Evolutionary conservation across 2,329 filamentous ascomycete species (phyloP).

Genomic region (Botrytis byssoidea): DNA sequence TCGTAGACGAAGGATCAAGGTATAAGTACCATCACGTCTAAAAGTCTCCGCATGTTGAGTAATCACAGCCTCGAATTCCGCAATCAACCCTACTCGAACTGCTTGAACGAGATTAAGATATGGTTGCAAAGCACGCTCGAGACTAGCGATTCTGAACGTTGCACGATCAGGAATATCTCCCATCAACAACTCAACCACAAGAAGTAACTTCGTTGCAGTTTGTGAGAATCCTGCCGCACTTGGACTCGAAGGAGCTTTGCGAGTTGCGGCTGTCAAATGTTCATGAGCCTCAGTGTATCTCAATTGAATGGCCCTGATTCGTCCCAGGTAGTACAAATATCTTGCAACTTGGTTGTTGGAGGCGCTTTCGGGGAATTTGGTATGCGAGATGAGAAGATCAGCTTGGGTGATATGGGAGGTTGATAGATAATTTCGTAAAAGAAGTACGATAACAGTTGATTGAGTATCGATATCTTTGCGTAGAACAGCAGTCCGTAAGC

Average conservation of each 20-base stretch:
- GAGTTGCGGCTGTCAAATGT: constrained; percentile 86
- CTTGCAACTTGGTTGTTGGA: constrained; percentile 98
- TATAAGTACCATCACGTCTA: constrained; percentile 92
- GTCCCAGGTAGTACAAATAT: constrained; percentile 95
- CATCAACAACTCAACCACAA: constrained; percentile 96
- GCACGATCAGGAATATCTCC: constrained; percentile 96
- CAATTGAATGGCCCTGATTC: constrained; percentile 93
- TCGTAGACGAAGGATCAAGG: constrained; percentile 85
- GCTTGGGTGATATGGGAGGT: constrained; percentile 97
- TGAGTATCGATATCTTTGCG: constrained; percentile 98
- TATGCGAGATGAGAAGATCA: constrained; percentile 92
- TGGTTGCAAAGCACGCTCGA: constrained; percentile 84
- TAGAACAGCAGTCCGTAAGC: constrained; percentile 90
- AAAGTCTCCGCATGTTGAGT: constrained; percentile 79
- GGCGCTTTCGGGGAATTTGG: constrained; percentile 88
- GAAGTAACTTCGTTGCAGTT: constrained; percentile 90
- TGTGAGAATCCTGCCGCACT: constrained; percentile 94
- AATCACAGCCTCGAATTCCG: constrained; percentile 87
- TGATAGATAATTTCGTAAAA: constrained; percentile 92
- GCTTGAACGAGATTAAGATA: constrained; percentile 94
- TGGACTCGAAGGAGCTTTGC: constrained; percentile 87
- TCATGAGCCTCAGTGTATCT: constrained; percentile 96
- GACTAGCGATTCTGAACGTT: constrained; percentile 83
- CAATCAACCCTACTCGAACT: constrained; percentile 92
- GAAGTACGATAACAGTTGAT: constrained; percentile 88